Conservation (phyloP, 148 eudicot species). For the Dysphania ambrosioides region DNA sequence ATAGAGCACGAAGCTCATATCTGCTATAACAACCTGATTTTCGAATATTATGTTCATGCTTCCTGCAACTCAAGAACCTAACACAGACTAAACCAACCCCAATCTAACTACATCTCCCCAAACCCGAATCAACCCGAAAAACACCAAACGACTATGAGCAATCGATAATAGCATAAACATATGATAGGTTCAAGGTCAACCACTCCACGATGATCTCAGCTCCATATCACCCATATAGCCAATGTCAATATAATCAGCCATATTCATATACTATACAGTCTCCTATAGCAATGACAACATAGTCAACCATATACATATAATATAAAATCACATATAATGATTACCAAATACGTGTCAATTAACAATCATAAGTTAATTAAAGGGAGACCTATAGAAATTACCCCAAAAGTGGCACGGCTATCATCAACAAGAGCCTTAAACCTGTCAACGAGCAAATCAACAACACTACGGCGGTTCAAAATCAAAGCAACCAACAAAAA, state of each 20-base stretch:
- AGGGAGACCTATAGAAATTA: conserved; percentile 25
- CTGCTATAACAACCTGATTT: no score
- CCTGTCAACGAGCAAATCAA: conserved; percentile 53
- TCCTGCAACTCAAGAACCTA: no score
- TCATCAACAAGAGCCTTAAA: conserved; percentile 68
- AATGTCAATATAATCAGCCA: no score
- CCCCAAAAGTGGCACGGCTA: conserved; percentile 56
- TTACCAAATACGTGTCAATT: background rate
- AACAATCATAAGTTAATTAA: background rate
- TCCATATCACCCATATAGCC: background rate
- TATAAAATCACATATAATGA: background rate
- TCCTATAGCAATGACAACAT: no score
- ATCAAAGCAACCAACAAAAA: conserved; percentile 80
- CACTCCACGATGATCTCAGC: background rate
- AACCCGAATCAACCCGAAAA: background rate
- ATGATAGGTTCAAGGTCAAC: background rate
- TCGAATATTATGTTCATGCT: no score
- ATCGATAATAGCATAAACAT: background rate
- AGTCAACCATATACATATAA: background rate
- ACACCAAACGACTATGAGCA: background rate
- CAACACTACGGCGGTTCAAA: conserved; percentile 57
- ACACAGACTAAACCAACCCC: no score
- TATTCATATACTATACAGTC: no score
- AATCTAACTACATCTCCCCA: background rate
- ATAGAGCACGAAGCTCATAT: no score